Evolutionary conservation across 1,284 basidiomycete species (phyloP).

Genomic region (Tremellales sp.): DNA sequence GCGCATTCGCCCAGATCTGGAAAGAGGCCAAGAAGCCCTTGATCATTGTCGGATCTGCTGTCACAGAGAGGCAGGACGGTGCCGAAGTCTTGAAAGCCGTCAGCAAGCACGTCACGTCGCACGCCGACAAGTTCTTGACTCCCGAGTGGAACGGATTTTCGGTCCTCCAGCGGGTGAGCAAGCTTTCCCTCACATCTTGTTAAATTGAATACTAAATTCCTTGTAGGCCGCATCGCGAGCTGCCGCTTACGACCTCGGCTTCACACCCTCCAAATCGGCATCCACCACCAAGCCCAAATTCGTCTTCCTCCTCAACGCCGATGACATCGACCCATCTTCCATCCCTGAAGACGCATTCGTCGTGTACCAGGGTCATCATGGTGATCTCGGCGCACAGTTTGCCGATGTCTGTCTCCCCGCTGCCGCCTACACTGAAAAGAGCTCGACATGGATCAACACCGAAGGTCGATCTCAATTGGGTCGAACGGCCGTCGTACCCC

Average conservation of each 20-base stretch:
- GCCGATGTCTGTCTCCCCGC: conserved; percentile 94
- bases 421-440: conserved; percentile 95
- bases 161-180: conserved; percentile 78
- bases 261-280: conserved; percentile 75
- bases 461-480: conserved; percentile 92
- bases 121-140: conserved; percentile 71
- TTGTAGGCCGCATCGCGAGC: conserved; percentile 70
- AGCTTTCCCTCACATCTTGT: not conserved
- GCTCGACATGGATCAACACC: conserved; percentile 92
- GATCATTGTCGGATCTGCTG: conserved; percentile 85
- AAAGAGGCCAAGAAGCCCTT: conserved; percentile 87
- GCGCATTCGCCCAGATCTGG: conserved; percentile 78
- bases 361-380: conserved; percentile 98
- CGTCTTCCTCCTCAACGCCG: conserved; percentile 93
- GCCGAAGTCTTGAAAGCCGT: conserved; percentile 73
- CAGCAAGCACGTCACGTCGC: conserved; percentile 72
- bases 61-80: conserved; percentile 83
- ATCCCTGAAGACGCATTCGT: conserved; percentile 95
- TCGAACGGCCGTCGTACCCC: conserved; percentile 88
- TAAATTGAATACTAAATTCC: not conserved
- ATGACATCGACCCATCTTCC: conserved; percentile 84
- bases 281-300: conserved; percentile 82
- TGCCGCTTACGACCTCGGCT: conserved; percentile 94
- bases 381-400: conserved; percentile 92
- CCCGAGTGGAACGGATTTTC: conserved; percentile 96